Percentiles rank a stretch among this genome's conserved stretches.
Evolutionary conservation across 352 stramenopile species (phyloP).

Genomic region (Globisporangium perplexum): DNA sequence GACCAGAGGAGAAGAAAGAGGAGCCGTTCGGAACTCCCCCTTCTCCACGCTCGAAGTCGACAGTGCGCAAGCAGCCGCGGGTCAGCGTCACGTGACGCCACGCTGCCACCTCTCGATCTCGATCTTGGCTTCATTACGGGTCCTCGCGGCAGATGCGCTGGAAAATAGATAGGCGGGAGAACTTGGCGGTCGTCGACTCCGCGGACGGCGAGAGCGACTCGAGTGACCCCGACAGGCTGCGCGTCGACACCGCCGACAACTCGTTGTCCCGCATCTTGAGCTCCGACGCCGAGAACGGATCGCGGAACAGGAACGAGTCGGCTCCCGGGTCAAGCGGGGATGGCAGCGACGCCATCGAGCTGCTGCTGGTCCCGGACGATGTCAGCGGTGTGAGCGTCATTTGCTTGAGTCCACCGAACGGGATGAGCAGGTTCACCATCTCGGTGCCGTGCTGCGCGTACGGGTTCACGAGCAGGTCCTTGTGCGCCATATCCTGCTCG

Average conservation of each 20-base stretch:
- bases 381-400: slow-evolving; percentile 54
- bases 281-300: slow-evolving; percentile 42
- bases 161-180: slow-evolving; percentile 77
- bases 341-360: slow-evolving; percentile 23
- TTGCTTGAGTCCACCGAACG: slow-evolving; percentile 60
- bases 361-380: slow-evolving; percentile 29
- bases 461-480: slow-evolving; percentile 64
- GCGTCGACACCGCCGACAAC: neutral
- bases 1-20: too few species aligned
- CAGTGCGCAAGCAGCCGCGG: too few species aligned
- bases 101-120: neutral
- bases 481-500: slow-evolving; percentile 38
- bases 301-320: slow-evolving; percentile 27
- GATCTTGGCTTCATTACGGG: slow-evolving; percentile 15
- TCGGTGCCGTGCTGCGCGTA: slow-evolving; percentile 53
- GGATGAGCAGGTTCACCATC: slow-evolving; percentile 54
- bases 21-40: too few species aligned
- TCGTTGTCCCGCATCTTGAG: slow-evolving; percentile 20
- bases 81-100: neutral
- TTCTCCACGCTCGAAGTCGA: too few species aligned
- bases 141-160: slow-evolving; percentile 79
- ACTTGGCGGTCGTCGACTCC: slow-evolving; percentile 32
- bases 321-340: slow-evolving; percentile 13
- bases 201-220: slow-evolving; percentile 28
- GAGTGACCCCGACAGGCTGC: slow-evolving; percentile 9